Conservation (phyloP, 2,329 filamentous ascomycete genomes). For the Aureobasidium pullulans region DNA sequence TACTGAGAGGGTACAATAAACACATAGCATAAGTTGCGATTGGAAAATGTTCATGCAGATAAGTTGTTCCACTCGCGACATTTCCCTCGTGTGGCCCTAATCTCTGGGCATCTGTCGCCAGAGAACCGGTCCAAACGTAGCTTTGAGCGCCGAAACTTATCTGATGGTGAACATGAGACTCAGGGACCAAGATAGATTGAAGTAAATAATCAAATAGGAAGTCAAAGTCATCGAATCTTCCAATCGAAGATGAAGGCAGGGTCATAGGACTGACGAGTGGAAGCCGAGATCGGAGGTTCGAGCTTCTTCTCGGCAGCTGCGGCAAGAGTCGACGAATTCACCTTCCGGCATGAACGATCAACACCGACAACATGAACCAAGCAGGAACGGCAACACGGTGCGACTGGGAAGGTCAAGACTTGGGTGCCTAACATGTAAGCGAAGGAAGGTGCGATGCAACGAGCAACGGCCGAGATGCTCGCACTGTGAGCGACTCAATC, state of each 20-base stretch:
- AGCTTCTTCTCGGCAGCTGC: background rate
- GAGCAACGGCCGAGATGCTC: conserved; percentile 44
- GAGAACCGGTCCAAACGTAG: too few species aligned
- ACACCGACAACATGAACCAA: background rate
- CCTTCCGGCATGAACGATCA: background rate
- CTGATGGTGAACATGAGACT: too few species aligned
- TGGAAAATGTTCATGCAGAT: too few species aligned
- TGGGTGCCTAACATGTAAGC: conserved; percentile 24
- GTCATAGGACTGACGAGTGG: background rate
- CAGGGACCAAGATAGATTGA: too few species aligned
- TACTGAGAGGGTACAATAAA: too few species aligned
- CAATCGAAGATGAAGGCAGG: background rate
- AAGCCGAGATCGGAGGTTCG: background rate
- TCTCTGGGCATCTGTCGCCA: too few species aligned
- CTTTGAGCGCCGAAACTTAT: too few species aligned
- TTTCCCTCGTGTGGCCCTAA: too few species aligned
- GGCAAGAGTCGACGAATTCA: background rate
- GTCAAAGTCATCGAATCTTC: too few species aligned
- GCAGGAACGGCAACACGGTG: background rate
- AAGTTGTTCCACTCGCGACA: too few species aligned
- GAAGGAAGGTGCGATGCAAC: conserved; percentile 46
- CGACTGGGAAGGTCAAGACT: background rate
- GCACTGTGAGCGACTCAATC: conserved; percentile 43
- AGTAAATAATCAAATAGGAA: too few species aligned
- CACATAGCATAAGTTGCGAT: too few species aligned